Conservation (phyloP, 106 monocot species). For the Xerophyta viscosa region DNA sequence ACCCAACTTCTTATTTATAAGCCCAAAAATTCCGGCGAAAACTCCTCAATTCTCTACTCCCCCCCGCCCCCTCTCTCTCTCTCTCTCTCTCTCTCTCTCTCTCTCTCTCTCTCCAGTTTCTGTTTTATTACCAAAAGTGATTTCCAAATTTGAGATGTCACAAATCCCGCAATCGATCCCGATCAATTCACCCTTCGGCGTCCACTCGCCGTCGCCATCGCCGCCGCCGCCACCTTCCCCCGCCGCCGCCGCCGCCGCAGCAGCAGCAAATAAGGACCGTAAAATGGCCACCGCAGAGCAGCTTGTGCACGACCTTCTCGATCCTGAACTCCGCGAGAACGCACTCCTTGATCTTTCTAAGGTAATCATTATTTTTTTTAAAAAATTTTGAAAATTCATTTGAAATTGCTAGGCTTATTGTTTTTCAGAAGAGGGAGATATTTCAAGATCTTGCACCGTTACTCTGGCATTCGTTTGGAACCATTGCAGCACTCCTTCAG, state of each 20-base stretch:
- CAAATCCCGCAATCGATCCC: neutral
- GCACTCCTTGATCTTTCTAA: constrained; percentile 95
- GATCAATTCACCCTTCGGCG: neutral
- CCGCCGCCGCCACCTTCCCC: neutral
- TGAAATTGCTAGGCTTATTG: neutral
- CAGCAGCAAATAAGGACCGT: constrained; percentile 1
- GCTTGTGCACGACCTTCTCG: constrained; percentile 73
- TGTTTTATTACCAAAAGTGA: neutral
- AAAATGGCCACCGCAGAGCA: constrained; percentile 4
- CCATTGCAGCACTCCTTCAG: constrained; percentile 40
- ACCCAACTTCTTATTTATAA: too few species aligned
- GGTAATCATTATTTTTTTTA: constrained; percentile 43
- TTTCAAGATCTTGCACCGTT: constrained; percentile 45
- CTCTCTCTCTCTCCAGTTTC: neutral
- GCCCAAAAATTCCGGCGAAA: too few species aligned
- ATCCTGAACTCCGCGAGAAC: constrained; percentile 82
- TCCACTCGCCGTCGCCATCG: neutral
- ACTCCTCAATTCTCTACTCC: too few species aligned
- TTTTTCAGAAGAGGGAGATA: constrained; percentile 36
- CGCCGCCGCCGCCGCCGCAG: neutral
- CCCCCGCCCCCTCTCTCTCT: too few species aligned
- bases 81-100: too few species aligned
- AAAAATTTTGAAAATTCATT: too few species aligned
- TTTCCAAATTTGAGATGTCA: neutral
- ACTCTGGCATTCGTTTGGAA: constrained; percentile 49